phyloP scores from a whole-genome alignment of 441 rosid species.

The Corymbia calophylla region DNA sequence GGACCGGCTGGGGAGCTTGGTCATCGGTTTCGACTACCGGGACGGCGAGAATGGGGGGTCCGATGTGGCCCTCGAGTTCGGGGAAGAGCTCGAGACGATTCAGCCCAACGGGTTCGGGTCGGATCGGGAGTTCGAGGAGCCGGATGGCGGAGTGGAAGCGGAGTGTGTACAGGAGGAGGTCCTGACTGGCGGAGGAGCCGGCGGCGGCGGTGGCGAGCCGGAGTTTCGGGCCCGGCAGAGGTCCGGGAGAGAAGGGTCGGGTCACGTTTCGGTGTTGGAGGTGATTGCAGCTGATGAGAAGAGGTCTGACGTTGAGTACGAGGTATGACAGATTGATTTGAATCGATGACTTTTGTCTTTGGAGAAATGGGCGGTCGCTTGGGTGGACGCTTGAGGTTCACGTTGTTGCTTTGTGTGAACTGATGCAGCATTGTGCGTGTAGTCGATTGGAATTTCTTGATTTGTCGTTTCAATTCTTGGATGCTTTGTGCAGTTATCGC shows the following conservation, averaged over 20 bases:
- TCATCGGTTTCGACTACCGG: slow-evolving; percentile 20
- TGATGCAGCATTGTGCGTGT: not conserved
- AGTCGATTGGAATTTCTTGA: not conserved
- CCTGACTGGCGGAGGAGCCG: not conserved
- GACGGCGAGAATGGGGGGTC: slow-evolving; percentile 16
- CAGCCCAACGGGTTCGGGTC: slow-evolving; percentile 26
- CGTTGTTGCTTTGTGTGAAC: not conserved
- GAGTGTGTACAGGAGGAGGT: not conserved
- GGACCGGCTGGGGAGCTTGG: slow-evolving; percentile 50
- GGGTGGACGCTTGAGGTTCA: not conserved
- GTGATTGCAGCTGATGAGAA: slow-evolving; percentile 49
- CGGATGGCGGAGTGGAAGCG: not conserved
- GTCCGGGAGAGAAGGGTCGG: slow-evolving; percentile 21
- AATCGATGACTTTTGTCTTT: not conserved
- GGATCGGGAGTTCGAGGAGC: slow-evolving; percentile 1
- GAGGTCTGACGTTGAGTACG: slow-evolving; percentile 52
- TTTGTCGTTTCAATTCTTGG: not conserved
- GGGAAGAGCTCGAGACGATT: slow-evolving; percentile 55
- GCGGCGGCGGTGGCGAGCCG: slow-evolving; percentile 1
- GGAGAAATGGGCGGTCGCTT: not conserved
- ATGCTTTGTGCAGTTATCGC: slow-evolving; percentile 32
- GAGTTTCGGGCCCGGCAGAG: slow-evolving; percentile 8
- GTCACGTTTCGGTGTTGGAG: slow-evolving; percentile 22
- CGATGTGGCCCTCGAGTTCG: slow-evolving; percentile 24
- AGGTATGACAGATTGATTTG: slow-evolving; percentile 25